Conservation (phyloP, 257 asterid genomes). For the Solanum commersonii region DNA sequence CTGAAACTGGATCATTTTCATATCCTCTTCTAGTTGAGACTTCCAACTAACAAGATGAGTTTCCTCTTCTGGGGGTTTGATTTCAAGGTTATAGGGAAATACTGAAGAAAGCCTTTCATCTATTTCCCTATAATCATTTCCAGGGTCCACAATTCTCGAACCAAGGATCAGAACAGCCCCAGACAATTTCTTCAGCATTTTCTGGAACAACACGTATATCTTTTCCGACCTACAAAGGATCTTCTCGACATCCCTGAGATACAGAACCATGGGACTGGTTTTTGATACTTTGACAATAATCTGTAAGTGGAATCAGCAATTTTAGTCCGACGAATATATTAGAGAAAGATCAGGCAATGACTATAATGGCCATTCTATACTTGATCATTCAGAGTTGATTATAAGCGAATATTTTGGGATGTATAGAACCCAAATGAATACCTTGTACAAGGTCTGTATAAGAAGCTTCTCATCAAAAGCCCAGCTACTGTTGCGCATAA, state of each 20-base stretch:
- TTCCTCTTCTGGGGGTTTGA: slow-evolving; percentile 76
- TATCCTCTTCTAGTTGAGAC: slow-evolving; percentile 74
- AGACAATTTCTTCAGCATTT: slow-evolving; percentile 64
- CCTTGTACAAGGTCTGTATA: slow-evolving; percentile 77
- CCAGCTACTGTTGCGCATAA: slow-evolving; percentile 59
- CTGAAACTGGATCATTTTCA: slow-evolving; percentile 68
- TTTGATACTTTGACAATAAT: slow-evolving; percentile 60
- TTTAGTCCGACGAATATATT: neutral
- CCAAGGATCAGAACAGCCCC: slow-evolving; percentile 77
- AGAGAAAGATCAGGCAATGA: neutral
- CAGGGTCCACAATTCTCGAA: slow-evolving; percentile 50
- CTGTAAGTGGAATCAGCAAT: slow-evolving; percentile 22
- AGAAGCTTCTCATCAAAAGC: slow-evolving; percentile 72
- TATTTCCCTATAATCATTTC: slow-evolving; percentile 33
- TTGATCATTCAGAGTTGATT: neutral
- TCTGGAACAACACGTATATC: slow-evolving; percentile 53
- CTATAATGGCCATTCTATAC: neutral
- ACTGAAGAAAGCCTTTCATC: slow-evolving; percentile 60
- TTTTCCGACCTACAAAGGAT: slow-evolving; percentile 51
- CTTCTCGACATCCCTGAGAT: slow-evolving; percentile 72
- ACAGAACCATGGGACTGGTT: slow-evolving; percentile 49
- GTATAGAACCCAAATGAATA: slow-evolving; percentile 2
- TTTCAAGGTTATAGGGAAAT: slow-evolving; percentile 77
- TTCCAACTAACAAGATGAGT: slow-evolving; percentile 70
- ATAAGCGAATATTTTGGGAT: neutral